Percentiles rank a stretch among this genome's conserved stretches.
phyloP scores from a whole-genome alignment of 225 moss, liverwort and hornwort species.

The Polytrichum commune region DNA sequence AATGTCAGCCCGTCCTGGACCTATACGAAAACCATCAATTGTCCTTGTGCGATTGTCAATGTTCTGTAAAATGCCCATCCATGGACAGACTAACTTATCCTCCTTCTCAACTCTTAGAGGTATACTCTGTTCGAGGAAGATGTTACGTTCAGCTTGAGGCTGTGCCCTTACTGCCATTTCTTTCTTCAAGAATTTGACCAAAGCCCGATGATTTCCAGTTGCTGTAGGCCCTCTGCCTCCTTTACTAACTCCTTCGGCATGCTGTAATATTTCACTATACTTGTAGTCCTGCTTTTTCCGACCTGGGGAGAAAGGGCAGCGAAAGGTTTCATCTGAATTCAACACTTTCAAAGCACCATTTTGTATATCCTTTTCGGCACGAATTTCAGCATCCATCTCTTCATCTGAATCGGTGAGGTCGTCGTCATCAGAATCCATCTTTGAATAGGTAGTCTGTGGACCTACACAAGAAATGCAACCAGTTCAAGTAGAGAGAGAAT shows the following conservation, averaged over 20 bases:
- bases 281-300: constrained; percentile 72
- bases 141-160: constrained; percentile 52
- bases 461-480: no score
- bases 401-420: constrained; percentile 37
- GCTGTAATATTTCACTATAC: constrained; percentile 63
- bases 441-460: background rate
- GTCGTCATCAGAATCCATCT: constrained; percentile 36
- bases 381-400: constrained; percentile 31
- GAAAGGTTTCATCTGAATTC: constrained; percentile 60
- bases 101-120: constrained; percentile 43
- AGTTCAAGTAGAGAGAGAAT: no score
- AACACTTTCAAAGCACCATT: constrained; percentile 27
- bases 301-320: constrained; percentile 70
- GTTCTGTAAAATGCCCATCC: constrained; percentile 69
- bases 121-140: constrained; percentile 38
- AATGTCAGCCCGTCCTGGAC: constrained; percentile 51
- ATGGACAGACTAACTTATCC: constrained; percentile 61
- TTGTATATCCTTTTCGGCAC: constrained; percentile 16
- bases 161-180: constrained; percentile 32
- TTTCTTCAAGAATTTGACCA: constrained; percentile 40
- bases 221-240: constrained; percentile 51
- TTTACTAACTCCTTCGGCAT: constrained; percentile 52
- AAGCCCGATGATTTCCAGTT: constrained; percentile 62
- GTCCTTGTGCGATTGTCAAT: constrained; percentile 41
- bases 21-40: constrained; percentile 30